Evolutionary conservation across 768 basidiomycete genomes (phyloP), one percentile per base, ranked within the genome.

Genomic region (Tylopilus plumbeoviolaceoides): DNA sequence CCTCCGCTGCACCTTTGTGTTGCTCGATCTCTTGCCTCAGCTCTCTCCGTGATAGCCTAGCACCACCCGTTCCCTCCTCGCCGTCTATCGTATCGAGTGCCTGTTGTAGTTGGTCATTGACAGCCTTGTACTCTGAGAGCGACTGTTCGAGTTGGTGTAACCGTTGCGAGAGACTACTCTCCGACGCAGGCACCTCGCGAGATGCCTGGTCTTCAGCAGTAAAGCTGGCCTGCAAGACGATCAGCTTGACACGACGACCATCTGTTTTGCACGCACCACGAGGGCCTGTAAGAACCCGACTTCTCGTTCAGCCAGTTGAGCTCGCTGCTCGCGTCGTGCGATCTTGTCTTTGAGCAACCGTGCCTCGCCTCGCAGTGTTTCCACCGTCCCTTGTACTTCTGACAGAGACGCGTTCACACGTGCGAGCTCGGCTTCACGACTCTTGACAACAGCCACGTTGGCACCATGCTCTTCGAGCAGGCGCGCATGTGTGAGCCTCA

Each of bases 381-480:
- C 63, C 2, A 73, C 67, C 7, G 58, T 61, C 3, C 70, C 61
- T 39, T 71, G 70, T 0, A 72, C 58, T 43, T 80, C 76, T 1
- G 63, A 61, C 3, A 74, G 64, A 5, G 72, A 68, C 2, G 62
- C 61, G 41, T 77, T 72, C 5, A 70, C 50, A 8, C 74, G 75
- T 3, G 63, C 55, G 1, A 85, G 65, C 50, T 87, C 79, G 0
- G 72, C 72, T 55, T 85, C 82, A 18, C 81, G 78, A 17, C 71
- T 72, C 0, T 75, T 77, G 4, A 87, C 73, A 8, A 78, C 61
- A 0, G 85, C 84, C 0, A 64, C 53, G 21, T 75, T 81, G 0
- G 79, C 73, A 1, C 88, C 87, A 28, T 87, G 79, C 33, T 86
- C 81, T 58, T 89, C 86, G 2, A 89, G 76, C 0, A 89, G 70